Base-by-base conservation (phyloP, 2,329 filamentous ascomycete species). In the Penicillium sp. region DNA sequence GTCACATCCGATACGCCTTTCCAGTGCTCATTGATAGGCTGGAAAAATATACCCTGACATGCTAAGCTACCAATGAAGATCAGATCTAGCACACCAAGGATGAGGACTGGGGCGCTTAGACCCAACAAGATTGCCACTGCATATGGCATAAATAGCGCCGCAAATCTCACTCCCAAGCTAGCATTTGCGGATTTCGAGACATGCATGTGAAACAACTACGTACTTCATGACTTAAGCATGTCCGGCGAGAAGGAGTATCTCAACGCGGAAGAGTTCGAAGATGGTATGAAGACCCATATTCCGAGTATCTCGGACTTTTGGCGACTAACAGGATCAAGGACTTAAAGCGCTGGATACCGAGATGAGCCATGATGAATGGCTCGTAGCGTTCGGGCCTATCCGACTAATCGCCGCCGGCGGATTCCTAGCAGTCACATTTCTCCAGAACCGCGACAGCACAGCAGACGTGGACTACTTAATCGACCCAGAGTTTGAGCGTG, bases 301-400 rank as follows among this genome's bases (percentile, higher is more conserved):
- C 4, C 9, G 37, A 19, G n/a, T 21, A 8, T 9, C n/a, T 9
- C 9, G 37, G 8, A 11, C 6, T 11, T 39, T 21, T 39, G 16
- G 33, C 33, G 2, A 3, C 37, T 39, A 21, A 39, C 37, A 39
- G 3, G 8, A 1, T 11, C 37, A 39, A 52, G 51, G 31, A 7
- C 51, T 53, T 7, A 29, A 22, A 16, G 42, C 26, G 16, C 63
- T 74, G 11, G 71, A 74, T 49, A 49, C 58, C 24, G 68, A 70
- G 52, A 67, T 73, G 60, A 67, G 68, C 37, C 67, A 64, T 46
- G 61, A 70, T 55, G 59, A 62, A 16, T 71, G 66, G 59, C 65
- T 73, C 37, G 57, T 63, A 21, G 68, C 71, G 9, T 74, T 73
- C 55, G 68, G 68, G 11, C 71, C 71, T 21, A 72, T 74, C 45